phyloP scores from a whole-genome alignment of 345 rosid species.

The Ailanthus altissimus region DNA sequence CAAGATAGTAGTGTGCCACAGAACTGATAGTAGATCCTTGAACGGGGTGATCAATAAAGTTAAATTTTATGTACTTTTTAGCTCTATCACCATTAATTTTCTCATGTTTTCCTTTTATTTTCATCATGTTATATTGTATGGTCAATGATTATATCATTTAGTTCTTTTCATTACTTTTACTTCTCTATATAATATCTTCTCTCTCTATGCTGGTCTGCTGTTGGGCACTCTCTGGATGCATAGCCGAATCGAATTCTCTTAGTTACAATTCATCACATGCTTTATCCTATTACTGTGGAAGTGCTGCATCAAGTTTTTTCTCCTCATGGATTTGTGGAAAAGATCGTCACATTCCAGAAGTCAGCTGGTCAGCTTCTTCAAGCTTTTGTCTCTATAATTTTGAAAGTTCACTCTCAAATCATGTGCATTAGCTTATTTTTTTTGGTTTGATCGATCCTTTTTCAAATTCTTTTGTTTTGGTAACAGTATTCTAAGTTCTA shows the following conservation, averaged over 20 bases:
- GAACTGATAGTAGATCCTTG: not conserved
- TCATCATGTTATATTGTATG: constrained; percentile 12
- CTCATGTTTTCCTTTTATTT: not conserved
- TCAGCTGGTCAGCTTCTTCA: constrained; percentile 92
- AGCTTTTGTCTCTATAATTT: constrained; percentile 41
- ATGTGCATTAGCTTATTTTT: constrained; percentile 14
- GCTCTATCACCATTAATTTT: not conserved
- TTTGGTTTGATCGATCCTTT: not conserved
- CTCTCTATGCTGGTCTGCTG: constrained; percentile 58
- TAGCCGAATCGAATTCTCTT: constrained; percentile 95
- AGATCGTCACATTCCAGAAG: constrained; percentile 98
- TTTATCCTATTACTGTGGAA: constrained; percentile 94
- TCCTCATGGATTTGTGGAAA: constrained; percentile 91
- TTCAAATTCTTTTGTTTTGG: constrained; percentile 18
- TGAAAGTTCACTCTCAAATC: constrained; percentile 25
- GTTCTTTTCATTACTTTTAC: constrained; percentile 31
- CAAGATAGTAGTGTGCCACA: not conserved
- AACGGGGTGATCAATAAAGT: not conserved
- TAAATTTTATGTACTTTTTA: not conserved
- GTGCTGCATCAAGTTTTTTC: constrained; percentile 96
- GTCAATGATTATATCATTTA: constrained; percentile 26
- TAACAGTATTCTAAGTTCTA: constrained; percentile 4
- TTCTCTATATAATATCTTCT: constrained; percentile 52
- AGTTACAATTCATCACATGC: constrained; percentile 93
- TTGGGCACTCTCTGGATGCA: constrained; percentile 60